Percentiles rank a stretch among this genome's conserved stretches.
Conservation (phyloP, 2,329 filamentous ascomycete genomes). For the Reticulascus tulasneorum region DNA sequence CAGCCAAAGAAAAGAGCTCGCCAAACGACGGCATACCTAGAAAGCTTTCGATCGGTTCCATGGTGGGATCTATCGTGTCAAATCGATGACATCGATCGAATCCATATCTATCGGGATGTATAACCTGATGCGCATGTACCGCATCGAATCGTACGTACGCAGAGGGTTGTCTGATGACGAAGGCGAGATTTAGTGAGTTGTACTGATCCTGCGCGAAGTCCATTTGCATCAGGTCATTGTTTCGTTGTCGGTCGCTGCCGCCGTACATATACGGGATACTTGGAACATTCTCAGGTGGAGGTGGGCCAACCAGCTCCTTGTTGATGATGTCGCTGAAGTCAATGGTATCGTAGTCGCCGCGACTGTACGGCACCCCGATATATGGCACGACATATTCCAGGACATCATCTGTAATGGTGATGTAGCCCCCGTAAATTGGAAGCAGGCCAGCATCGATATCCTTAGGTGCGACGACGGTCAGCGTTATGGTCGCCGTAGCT, state of each 20-base stretch:
- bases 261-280: slow-evolving; percentile 2
- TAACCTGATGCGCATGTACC: slow-evolving; percentile 3
- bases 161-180: slow-evolving; percentile 6
- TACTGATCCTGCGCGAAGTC: slow-evolving; percentile 6
- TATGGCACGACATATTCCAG: slow-evolving; percentile 2
- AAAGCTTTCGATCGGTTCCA: slow-evolving; percentile 6
- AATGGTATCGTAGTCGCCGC: not conserved
- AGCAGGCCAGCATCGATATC: slow-evolving; percentile 1
- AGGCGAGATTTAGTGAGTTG: slow-evolving; percentile 2
- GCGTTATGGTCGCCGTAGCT: slow-evolving; percentile 2
- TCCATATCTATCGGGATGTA: slow-evolving; percentile 2
- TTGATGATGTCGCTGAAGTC: too few relatives aligned
- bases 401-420: slow-evolving; percentile 2
- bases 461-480: slow-evolving; percentile 1
- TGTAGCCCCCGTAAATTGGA: slow-evolving; percentile 7
- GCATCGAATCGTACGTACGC: slow-evolving; percentile 6
- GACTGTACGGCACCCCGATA: slow-evolving; percentile 5
- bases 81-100: too few relatives aligned
- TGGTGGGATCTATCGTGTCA: too few relatives aligned
- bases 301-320: too few relatives aligned
- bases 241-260: slow-evolving; percentile 1
- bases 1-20: slow-evolving; percentile 3
- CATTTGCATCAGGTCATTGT: slow-evolving; percentile 2
- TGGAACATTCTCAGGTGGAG: slow-evolving; percentile 1
- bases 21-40: slow-evolving; percentile 7